Percentiles rank a stretch among this genome's conserved stretches.
phyloP scores from a whole-genome alignment of 371 early-diverging fungal genomes.

The Apophysomyces elegans region DNA sequence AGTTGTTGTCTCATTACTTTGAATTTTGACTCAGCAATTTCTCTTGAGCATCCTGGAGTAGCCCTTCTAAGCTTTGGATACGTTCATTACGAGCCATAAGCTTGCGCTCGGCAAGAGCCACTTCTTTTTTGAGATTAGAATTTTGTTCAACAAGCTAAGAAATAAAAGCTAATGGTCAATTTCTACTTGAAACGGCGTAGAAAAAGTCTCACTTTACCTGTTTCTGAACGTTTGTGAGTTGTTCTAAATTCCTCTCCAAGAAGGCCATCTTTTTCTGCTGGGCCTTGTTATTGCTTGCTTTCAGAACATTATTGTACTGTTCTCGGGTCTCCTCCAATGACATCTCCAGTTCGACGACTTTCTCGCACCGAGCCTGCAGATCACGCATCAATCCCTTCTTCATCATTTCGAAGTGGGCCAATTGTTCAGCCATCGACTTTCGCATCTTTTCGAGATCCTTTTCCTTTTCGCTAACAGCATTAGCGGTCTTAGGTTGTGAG shows the following conservation, averaged over 20 bases:
- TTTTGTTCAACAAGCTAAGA: conserved; percentile 90
- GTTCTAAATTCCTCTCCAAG: conserved; percentile 94
- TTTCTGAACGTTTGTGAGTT: conserved; percentile 92
- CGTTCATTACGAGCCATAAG: conserved; percentile 91
- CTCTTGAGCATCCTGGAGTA: conserved; percentile 80
- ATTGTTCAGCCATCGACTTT: conserved; percentile 89
- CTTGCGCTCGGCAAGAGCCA: conserved; percentile 89
- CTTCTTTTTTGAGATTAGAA: conserved; percentile 90
- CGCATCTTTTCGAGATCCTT: conserved; percentile 86
- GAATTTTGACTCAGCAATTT: conserved; percentile 80
- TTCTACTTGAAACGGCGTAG: too few species aligned
- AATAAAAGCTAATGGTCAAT: background rate
- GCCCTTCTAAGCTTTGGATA: conserved; percentile 85
- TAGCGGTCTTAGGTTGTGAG: conserved; percentile 25
- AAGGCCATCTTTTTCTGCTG: conserved; percentile 95
- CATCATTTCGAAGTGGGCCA: conserved; percentile 94
- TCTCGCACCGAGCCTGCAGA: conserved; percentile 94
- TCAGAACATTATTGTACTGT: conserved; percentile 84
- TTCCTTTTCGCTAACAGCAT: conserved; percentile 67
- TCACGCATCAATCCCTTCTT: conserved; percentile 96
- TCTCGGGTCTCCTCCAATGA: conserved; percentile 91
- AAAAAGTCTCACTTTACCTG: conserved; percentile 47
- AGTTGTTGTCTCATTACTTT: conserved; percentile 58
- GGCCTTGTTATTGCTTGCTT: conserved; percentile 80
- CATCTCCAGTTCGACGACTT: conserved; percentile 93